These are phyloP conservation scores for Tremella mesenterica DNA, from an alignment of 768 basidiomycete species.

Conservation along the genomic window DNA sequence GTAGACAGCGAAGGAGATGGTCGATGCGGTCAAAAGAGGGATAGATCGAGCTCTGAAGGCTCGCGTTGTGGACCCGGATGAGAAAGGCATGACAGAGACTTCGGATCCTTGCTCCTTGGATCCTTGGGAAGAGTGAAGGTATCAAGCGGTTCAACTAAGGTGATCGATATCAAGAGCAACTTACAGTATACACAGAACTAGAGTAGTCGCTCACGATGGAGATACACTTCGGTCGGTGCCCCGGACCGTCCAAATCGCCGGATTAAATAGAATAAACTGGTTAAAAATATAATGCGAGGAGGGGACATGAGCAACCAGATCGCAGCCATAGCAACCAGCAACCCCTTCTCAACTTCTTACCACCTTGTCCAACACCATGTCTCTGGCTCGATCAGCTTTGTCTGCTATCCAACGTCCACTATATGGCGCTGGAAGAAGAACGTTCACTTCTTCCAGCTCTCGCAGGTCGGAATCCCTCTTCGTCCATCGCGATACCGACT, in stretches of 20 bases:
- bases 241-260: too few relatives aligned
- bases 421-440: slow-evolving; percentile 18
- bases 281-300: too few relatives aligned
- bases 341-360: not conserved
- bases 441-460: slow-evolving; percentile 46
- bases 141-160: too few relatives aligned
- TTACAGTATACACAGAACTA: too few relatives aligned
- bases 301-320: too few relatives aligned
- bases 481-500: slow-evolving; percentile 83
- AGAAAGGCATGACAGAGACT: slow-evolving; percentile 6
- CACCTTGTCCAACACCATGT: not conserved
- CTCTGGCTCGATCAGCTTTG: slow-evolving; percentile 5
- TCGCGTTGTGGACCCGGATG: slow-evolving; percentile 19
- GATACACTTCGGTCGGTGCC: too few relatives aligned
- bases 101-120: too few relatives aligned
- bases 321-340: not conserved
- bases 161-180: too few relatives aligned
- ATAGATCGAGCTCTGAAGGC: slow-evolving; percentile 19
- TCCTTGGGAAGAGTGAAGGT: too few relatives aligned
- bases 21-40: slow-evolving; percentile 24
- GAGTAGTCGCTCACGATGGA: too few relatives aligned
- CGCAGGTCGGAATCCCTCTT: slow-evolving; percentile 75
- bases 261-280: too few relatives aligned
- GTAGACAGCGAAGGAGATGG: slow-evolving; percentile 25
- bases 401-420: slow-evolving; percentile 23